Evolutionary conservation across 306 rosid species (phyloP), one percentile per base, ranked within the genome.

Genomic region (Cicer judaicum): DNA sequence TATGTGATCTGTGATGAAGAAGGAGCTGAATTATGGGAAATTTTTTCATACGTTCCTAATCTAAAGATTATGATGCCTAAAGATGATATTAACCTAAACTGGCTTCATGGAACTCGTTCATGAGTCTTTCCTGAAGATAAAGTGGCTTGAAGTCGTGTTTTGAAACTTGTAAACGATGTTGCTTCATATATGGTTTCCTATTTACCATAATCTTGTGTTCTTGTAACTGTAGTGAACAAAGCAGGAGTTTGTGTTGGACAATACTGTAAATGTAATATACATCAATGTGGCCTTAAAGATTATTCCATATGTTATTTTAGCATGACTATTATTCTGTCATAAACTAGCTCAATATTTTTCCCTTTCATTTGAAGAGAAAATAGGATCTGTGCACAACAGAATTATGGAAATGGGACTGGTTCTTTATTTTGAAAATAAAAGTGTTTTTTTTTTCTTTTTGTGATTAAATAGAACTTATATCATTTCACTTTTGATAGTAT

Each of bases 1-100:
- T 1, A 5, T 66, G 84, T 83, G 12, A 41, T 78, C 5, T 86
- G 89, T 39, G 85, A 86, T 7, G 89, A 86, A 41, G 87, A 83
- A 73, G 79, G 38, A 7, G 87, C 75, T 64, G 19, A 19, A 1
- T 54, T 66, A 8, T 86, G 81, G 84, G 78, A 67, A 78, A 11
- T 8, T 7, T 54, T 60, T 61, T 46, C 50, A 1, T n/a, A 6
- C 60, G 54, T 42, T 75, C n/a, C 40, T 18, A 42, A 53, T 5
- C 15, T 84, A 10, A 83, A 36, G 40, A 49, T 83, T 53, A 74
- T 66, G 78, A 57, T 42, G 38, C 16, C 78, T 64, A 6, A 39
- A 24, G 76, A 47, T 5, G 87, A 83, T 18, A 6, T 49, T 44
- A 71, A 65, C 82, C 63, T 86, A 19, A 12, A 59, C 50, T 84